Percentiles rank a stretch among this genome's conserved stretches.
Evolutionary conservation across 495 filamentous ascomycete genomes (phyloP).

Genomic region (Cercophora sp.): DNA sequence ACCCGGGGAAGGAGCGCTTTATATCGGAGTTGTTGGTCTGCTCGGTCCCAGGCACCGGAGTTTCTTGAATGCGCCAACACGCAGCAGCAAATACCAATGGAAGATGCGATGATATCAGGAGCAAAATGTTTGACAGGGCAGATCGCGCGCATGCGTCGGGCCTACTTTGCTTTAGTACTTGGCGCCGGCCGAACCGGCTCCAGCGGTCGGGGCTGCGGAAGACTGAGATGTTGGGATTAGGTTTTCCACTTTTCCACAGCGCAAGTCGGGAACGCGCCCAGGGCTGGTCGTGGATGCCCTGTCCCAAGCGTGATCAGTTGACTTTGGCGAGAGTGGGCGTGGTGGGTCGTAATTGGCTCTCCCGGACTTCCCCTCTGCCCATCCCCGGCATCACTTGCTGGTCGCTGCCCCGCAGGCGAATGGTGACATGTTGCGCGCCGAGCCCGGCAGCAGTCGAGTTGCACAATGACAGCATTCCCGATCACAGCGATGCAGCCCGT

Average conservation of each 20-base stretch:
- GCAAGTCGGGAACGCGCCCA: not conserved
- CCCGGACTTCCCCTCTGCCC: slow-evolving; percentile 14
- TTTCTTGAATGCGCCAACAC: too few relatives aligned
- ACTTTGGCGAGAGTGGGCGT: not conserved
- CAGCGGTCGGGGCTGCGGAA: slow-evolving; percentile 8
- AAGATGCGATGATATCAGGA: not conserved
- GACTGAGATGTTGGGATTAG: not conserved
- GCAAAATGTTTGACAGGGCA: not conserved
- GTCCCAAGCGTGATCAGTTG: too few relatives aligned
- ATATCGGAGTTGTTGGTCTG: too few relatives aligned
- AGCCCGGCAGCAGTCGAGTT: not conserved
- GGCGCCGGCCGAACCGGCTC: not conserved
- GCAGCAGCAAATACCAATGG: not conserved
- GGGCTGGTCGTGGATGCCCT: too few relatives aligned
- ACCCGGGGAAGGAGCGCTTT: too few relatives aligned
- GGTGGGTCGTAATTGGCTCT: slow-evolving; percentile 6
- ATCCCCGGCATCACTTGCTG: slow-evolving; percentile 2
- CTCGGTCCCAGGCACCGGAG: too few relatives aligned
- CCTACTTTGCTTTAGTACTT: slow-evolving; percentile 7
- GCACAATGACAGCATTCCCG: not conserved
- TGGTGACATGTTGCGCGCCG: slow-evolving; percentile 1
- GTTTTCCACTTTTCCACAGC: too few relatives aligned
- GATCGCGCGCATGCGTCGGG: not conserved
- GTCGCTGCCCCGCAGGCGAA: not conserved
- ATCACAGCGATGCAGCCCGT: not conserved